Base-by-base conservation (phyloP, 495 filamentous ascomycete genomes). In the Xylaria flabelliformis region DNA sequence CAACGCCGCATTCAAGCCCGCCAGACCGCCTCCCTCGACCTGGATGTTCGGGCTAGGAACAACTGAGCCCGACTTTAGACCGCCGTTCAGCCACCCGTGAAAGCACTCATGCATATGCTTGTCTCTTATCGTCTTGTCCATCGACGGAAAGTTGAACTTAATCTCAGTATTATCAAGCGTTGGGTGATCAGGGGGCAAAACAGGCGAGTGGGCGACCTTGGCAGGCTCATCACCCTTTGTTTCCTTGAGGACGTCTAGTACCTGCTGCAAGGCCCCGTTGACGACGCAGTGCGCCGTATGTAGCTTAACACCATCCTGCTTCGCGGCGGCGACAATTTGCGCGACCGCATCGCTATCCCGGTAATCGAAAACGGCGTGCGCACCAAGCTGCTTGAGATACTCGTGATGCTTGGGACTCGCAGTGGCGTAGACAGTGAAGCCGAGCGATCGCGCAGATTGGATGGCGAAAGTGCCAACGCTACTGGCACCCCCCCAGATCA, bases 401-500 rank as follows among this genome's bases (percentile, higher is more conserved):
- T 1, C 24, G 24, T 55, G 51, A 12, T 55, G 24, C 10, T 13
- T 55, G 24, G 73, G 42, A 24, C 87, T 84, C n/a, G 85, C 85
- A 9, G 85, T 85, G 9, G 82, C 86, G 53, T 86, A 88, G 4
- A 88, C 81, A 4, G 74, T 80, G 58, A 82, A 85, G 4, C 86
- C 86, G 5, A 84, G 32, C 5, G 74, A 44, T 41, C 75, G 80
- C 0, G 84, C 85, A 4, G 76, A 58, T 68, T 88, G 86, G 10
- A 89, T 74, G 2, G 80, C 76, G 29, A 78, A 70, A 12, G 73
- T 80, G 0, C 85, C 85, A 5, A 87, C 77, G 65, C 81, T 86
- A 56, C 81, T 83, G 46, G 84, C 76, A 5, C 77, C 87, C 3
- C 87, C 87, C 87, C 86, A 88, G 62, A 88, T 71, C 36, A 87